These are phyloP conservation scores for Garcileccinum viscosum DNA, from an alignment of 1,284 basidiomycete species.

Conservation along the genomic window DNA sequence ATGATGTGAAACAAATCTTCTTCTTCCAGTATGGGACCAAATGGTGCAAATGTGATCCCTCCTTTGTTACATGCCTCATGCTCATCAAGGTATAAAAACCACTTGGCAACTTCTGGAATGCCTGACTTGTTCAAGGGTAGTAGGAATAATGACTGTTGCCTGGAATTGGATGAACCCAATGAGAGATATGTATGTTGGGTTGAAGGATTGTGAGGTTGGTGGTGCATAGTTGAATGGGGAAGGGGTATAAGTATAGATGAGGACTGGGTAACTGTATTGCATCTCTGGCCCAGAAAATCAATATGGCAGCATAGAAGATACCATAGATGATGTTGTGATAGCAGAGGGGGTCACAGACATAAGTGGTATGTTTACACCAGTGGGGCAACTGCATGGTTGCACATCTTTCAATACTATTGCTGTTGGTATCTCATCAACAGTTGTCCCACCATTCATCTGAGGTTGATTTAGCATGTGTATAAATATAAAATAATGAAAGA, in stretches of 20 bases:
- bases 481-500: not conserved
- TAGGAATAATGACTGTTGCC: no score
- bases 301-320: not conserved
- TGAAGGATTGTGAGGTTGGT: no score
- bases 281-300: not conserved
- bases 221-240: no score
- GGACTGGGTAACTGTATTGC: not conserved
- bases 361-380: not conserved
- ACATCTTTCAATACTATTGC: not conserved
- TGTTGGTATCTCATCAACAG: not conserved
- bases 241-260: not conserved
- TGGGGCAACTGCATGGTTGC: not conserved
- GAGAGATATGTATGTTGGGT: no score
- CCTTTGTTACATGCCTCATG: not conserved
- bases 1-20: not conserved
- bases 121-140: no score
- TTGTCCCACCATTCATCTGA: not conserved
- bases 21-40: not conserved
- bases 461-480: not conserved
- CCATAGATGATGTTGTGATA: not conserved
- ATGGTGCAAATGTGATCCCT: not conserved
- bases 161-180: no score
- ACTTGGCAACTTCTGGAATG: no score
- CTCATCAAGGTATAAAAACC: no score
- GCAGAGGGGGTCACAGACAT: not conserved